Conservation (phyloP, 1,284 basidiomycete species). For the Ustilago crameri region DNA sequence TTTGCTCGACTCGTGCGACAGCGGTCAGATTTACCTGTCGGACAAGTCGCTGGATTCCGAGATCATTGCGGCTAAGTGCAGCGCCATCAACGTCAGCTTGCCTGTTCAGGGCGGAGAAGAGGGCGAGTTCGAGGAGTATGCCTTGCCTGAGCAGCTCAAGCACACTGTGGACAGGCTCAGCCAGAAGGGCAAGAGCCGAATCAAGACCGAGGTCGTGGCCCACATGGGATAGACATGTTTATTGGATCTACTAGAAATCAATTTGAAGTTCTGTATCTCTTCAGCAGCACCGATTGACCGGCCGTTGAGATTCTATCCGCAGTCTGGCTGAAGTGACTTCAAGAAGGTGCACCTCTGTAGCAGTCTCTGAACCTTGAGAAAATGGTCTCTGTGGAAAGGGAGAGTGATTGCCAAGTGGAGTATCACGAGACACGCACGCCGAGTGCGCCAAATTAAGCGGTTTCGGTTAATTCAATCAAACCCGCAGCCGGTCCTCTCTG, state of each 20-base stretch:
- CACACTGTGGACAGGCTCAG: conserved; percentile 79
- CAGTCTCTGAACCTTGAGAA: no score
- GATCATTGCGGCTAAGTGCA: conserved; percentile 95
- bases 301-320: no score
- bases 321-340: no score
- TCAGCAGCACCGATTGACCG: no score
- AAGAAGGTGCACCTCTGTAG: no score
- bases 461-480: neutral
- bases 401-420: no score
- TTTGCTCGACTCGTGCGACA: conserved; percentile 92
- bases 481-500: neutral
- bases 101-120: conserved; percentile 89
- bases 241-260: neutral
- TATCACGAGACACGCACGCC: no score
- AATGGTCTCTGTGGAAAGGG: no score
- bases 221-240: conserved; percentile 48
- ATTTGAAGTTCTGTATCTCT: neutral
- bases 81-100: conserved; percentile 89
- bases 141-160: conserved; percentile 96
- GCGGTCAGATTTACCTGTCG: conserved; percentile 92
- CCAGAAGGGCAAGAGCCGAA: conserved; percentile 75
- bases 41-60: conserved; percentile 82
- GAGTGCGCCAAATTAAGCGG: neutral
- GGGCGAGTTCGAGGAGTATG: conserved; percentile 88
- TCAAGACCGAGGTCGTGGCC: conserved; percentile 63